These are phyloP conservation scores for Nitzschia inconspicua DNA, from an alignment of 108 stramenopile genomes.

Conservation along the genomic window DNA sequence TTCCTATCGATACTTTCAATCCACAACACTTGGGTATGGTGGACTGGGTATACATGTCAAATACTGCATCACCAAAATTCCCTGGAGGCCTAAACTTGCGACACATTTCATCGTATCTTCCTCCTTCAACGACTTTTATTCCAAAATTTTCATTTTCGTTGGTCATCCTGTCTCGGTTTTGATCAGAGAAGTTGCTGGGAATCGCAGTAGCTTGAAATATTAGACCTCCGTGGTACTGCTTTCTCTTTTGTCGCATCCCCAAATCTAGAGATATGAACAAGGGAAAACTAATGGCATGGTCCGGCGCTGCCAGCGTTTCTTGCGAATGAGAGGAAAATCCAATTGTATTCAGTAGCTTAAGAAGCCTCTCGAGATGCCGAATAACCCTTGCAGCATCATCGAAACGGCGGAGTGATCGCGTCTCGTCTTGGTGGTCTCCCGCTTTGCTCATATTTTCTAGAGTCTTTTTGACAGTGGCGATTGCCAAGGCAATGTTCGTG, in stretches of 20 bases:
- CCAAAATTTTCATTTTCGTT: conserved; percentile 27
- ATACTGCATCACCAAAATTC: conserved; percentile 54
- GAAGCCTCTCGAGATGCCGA: conserved; percentile 38
- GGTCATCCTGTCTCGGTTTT: conserved; percentile 8
- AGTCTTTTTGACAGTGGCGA: conserved; percentile 37
- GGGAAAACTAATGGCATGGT: conserved; percentile 34
- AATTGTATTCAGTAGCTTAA: conserved; percentile 43
- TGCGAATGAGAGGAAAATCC: conserved; percentile 32
- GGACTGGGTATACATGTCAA: conserved; percentile 54
- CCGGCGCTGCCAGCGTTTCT: too few relatives aligned
- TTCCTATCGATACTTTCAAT: conserved; percentile 57
- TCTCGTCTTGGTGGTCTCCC: conserved; percentile 7
- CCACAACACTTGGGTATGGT: conserved; percentile 66
- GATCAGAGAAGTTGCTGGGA: conserved; percentile 51
- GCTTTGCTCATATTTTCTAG: conserved; percentile 14
- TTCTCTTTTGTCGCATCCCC: conserved; percentile 60
- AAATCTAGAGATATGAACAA: conserved; percentile 67
- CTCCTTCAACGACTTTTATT: conserved; percentile 72
- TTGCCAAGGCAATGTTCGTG: conserved; percentile 43
- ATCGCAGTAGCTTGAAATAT: conserved; percentile 69
- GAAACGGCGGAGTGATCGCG: conserved; percentile 39
- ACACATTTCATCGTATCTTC: conserved; percentile 59
- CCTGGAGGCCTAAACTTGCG: conserved; percentile 72
- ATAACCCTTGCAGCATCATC: conserved; percentile 49
- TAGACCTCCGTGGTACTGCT: conserved; percentile 58